Conservation (phyloP, 805 yeast genomes). For the Metschnikowia gelsemii region DNA sequence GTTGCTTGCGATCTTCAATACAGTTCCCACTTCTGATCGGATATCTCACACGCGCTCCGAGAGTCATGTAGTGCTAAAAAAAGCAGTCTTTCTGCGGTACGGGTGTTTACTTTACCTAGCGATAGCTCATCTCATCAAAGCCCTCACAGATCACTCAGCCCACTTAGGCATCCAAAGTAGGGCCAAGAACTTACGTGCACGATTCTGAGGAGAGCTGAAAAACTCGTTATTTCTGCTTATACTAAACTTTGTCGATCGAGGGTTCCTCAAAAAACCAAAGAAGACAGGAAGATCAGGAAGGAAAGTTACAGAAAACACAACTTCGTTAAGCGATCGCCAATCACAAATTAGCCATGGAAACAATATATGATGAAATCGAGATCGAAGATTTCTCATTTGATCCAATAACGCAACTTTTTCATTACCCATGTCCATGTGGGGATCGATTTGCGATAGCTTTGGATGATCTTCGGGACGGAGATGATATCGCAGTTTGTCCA, state of each 20-base stretch:
- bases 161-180: no score
- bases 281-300: neutral
- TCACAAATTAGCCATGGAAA: constrained; percentile 40
- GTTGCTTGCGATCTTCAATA: no score
- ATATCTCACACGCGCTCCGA: no score
- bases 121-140: neutral
- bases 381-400: constrained; percentile 96
- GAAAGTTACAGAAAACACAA: neutral
- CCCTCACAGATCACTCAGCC: neutral
- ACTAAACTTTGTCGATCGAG: no score
- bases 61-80: no score
- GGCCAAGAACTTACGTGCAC: no score
- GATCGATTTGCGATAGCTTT: constrained; percentile 84
- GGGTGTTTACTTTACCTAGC: neutral
- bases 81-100: neutral
- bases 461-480: constrained; percentile 87
- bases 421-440: constrained; percentile 98
- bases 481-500: constrained; percentile 94
- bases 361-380: constrained; percentile 89
- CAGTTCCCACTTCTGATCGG: no score
- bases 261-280: no score
- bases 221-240: no score
- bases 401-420: constrained; percentile 73
- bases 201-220: no score
- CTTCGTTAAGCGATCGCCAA: neutral